Conservation (phyloP, 2,329 filamentous ascomycete species). For the Nectriaceae sp. region DNA sequence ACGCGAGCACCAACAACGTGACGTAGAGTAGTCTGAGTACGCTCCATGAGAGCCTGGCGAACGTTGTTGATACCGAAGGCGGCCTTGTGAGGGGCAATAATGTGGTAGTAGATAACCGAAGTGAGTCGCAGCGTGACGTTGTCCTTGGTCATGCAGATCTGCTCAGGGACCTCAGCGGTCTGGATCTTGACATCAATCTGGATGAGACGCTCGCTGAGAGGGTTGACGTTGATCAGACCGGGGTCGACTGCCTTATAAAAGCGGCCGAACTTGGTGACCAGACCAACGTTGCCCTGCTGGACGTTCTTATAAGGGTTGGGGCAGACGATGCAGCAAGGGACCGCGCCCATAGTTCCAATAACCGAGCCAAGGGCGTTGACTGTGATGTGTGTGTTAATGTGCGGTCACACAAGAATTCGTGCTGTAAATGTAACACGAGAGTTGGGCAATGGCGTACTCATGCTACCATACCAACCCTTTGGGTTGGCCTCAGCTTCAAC, state of each 20-base stretch:
- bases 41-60: slow-evolving; percentile 93
- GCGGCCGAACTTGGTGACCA: slow-evolving; percentile 92
- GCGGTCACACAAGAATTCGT: background rate
- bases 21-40: slow-evolving; percentile 94
- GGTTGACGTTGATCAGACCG: slow-evolving; percentile 96
- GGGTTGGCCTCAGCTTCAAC: slow-evolving; percentile 66
- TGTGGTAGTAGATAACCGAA: slow-evolving; percentile 99
- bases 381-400: slow-evolving; percentile 29
- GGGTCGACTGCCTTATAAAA: slow-evolving; percentile 97
- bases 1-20: slow-evolving; percentile 96
- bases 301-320: slow-evolving; percentile 97
- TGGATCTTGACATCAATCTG: slow-evolving; percentile 99
- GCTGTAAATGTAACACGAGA: background rate
- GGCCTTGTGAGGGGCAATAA: slow-evolving; percentile 91
- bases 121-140: slow-evolving; percentile 94
- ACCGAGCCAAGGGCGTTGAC: slow-evolving; percentile 73
- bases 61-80: slow-evolving; percentile 96
- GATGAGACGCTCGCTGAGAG: slow-evolving; percentile 83
- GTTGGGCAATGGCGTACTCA: slow-evolving; percentile 60
- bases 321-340: slow-evolving; percentile 89
- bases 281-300: slow-evolving; percentile 87
- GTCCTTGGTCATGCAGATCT: slow-evolving; percentile 99
- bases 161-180: slow-evolving; percentile 93
- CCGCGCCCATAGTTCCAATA: slow-evolving; percentile 78
- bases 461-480: slow-evolving; percentile 85